phyloP scores from a whole-genome alignment of 306 rosid genomes.

The Cicer arietinum region DNA sequence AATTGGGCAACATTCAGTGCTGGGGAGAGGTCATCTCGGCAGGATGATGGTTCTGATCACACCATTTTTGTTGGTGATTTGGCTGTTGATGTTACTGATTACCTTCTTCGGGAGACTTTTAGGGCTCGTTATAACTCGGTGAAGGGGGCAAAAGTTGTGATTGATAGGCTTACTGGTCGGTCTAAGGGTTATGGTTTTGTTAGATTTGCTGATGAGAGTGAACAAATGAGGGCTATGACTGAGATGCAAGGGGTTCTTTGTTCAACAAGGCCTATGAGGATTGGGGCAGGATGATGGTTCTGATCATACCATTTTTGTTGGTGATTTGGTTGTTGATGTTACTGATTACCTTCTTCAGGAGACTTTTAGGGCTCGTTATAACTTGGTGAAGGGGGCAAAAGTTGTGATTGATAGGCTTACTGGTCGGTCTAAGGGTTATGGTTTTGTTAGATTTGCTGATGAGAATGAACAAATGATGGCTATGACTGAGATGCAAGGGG shows the following conservation, averaged over 20 bases:
- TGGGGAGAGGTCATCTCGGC: slow-evolving; percentile 68
- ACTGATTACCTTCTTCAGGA: slow-evolving; percentile 79
- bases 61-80: slow-evolving; percentile 96
- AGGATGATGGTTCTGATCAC: slow-evolving; percentile 82
- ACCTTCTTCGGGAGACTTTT: slow-evolving; percentile 71
- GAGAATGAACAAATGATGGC: slow-evolving; percentile 85
- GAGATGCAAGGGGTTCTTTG: no score
- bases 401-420: slow-evolving; percentile 96
- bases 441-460: slow-evolving; percentile 89
- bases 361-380: slow-evolving; percentile 64
- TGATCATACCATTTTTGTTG: slow-evolving; percentile 85
- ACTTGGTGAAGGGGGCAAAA: slow-evolving; percentile 80
- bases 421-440: slow-evolving; percentile 89
- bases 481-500: slow-evolving; percentile 97
- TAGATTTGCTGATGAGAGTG: no score
- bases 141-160: slow-evolving; percentile 94
- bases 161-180: no score
- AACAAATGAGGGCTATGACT: no score
- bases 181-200: no score
- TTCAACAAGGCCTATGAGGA: no score
- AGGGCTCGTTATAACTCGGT: slow-evolving; percentile 62
- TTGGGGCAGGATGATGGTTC: slow-evolving; percentile 87
- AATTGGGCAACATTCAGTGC: slow-evolving; percentile 91
- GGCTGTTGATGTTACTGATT: slow-evolving; percentile 91
- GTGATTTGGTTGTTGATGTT: slow-evolving; percentile 94